These are phyloP conservation scores for Verbena officinalis DNA, from an alignment of 257 asterid species.

Conservation along the genomic window DNA sequence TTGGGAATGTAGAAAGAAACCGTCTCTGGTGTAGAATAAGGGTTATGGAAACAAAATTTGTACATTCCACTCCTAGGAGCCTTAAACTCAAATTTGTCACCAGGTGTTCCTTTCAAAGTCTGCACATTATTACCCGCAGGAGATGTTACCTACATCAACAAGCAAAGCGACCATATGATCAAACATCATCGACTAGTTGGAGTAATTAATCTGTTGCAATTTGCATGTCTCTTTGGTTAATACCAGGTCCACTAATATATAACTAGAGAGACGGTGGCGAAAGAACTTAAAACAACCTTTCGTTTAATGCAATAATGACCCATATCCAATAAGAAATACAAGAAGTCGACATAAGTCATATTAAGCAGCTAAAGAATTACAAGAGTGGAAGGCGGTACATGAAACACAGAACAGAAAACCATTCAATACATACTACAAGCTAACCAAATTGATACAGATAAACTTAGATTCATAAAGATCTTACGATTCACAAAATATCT, in stretches of 20 bases:
- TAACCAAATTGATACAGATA: constrained; percentile 7
- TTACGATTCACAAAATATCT: background rate
- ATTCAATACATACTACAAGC: constrained; percentile 12
- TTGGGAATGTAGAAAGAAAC: constrained; percentile 95
- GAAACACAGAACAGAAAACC: constrained; percentile 15
- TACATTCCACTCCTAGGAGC: constrained; percentile 98
- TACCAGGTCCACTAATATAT: background rate
- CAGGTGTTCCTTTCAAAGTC: constrained; percentile 84
- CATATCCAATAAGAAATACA: background rate
- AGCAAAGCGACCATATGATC: constrained; percentile 22
- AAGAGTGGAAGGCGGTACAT: constrained; percentile 5
- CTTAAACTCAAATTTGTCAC: constrained; percentile 91
- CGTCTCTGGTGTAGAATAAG: constrained; percentile 86
- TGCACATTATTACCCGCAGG: constrained; percentile 73
- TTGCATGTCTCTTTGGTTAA: background rate
- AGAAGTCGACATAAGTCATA: background rate
- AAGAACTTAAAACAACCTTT: background rate
- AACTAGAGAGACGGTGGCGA: background rate
- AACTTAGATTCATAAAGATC: background rate
- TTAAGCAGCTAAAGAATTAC: background rate
- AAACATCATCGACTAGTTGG: constrained; percentile 12
- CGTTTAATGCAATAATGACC: background rate
- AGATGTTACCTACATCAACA: constrained; percentile 71
- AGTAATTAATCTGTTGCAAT: too few species aligned
- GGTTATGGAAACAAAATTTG: constrained; percentile 94